Evolutionary conservation across 345 rosid species (phyloP), one percentile per base, ranked within the genome.

Genomic region (Corchorus capsularis): DNA sequence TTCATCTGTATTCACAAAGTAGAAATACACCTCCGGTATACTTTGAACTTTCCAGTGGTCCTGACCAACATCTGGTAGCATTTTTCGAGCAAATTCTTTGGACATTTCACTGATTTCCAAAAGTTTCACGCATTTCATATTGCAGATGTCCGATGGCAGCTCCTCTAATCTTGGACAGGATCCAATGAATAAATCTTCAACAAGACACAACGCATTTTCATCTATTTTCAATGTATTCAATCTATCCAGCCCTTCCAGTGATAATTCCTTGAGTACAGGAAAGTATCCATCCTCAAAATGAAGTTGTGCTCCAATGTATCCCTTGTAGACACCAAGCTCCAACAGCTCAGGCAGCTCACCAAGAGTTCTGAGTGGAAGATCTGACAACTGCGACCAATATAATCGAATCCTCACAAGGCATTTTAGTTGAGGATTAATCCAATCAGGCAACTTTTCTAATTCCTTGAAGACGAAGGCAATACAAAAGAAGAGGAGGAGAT

Each of bases 291-390:
- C 10, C n/a, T 20, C 54, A 27, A 12, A 65, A n/a, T 65, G 70
- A 4, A 65, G 17, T 41, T 41, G 16, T 45, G 15, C 12, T 19
- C 32, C 70, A 65, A 19, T 12, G 53, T n/a, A 65, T 19, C 35
- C 35, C 20, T 9, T 43, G 4, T 1, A 41, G n/a, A 65, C 16
- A 4, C 0, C 2, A 65, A 43, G 34, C 19, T 20, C 52, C 35
- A 20, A 19, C 10, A 45, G 43, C 34, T 66, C 5, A 16, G 79
- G 79, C 41, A 79, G 12, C 43, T 2, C 64, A 16, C 65, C 72
- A 10, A 79, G 79, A 19, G 56, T 45, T 54, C 19, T 41, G n/a
- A 75, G 49, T 0, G 76, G 79, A 75, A 49, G 63, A 12, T 47
- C 27, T 0, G 22, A 13, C 20, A 75, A 39, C 4, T 50, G 12